These are phyloP conservation scores for Nicotiana otophora DNA, from an alignment of 257 asterid species.

Conservation along the genomic window DNA sequence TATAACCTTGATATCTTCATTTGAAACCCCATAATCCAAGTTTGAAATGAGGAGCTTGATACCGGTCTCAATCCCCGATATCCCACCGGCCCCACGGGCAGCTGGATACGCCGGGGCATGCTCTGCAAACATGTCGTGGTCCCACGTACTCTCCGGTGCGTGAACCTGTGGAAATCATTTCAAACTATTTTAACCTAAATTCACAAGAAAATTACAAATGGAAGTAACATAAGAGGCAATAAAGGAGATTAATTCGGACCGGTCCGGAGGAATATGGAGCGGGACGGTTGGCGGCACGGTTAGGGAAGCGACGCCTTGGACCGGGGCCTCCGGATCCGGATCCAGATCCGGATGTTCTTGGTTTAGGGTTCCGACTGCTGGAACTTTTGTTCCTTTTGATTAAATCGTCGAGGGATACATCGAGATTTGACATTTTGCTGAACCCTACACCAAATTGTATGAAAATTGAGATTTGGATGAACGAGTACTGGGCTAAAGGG, in stretches of 20 bases:
- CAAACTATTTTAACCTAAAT: background rate
- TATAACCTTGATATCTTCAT: conserved; percentile 80
- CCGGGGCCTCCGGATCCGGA: conserved; percentile 52
- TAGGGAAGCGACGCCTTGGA: conserved; percentile 66
- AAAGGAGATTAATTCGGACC: conserved; percentile 35
- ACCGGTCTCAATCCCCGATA: conserved; percentile 84
- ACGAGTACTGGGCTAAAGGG: background rate
- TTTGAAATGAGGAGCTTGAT: conserved; percentile 81
- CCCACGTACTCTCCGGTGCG: conserved; percentile 88
- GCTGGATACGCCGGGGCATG: conserved; percentile 26
- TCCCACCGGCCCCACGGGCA: conserved; percentile 34
- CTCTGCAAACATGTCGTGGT: conserved; percentile 70
- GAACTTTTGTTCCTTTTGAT: conserved; percentile 85
- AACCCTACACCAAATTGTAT: background rate
- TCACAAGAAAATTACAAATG: background rate
- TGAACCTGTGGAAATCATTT: conserved; percentile 20
- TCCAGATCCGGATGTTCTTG: conserved; percentile 48
- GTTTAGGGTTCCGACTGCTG: conserved; percentile 13
- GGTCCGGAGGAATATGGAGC: conserved; percentile 60
- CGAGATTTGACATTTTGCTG: conserved; percentile 65
- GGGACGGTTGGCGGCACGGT: conserved; percentile 64
- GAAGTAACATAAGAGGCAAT: background rate
- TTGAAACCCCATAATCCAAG: conserved; percentile 89
- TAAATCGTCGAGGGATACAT: conserved; percentile 84
- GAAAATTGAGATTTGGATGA: background rate